phyloP scores from a whole-genome alignment of 2,329 filamentous ascomycete genomes.

The Didymella arachidicola region DNA sequence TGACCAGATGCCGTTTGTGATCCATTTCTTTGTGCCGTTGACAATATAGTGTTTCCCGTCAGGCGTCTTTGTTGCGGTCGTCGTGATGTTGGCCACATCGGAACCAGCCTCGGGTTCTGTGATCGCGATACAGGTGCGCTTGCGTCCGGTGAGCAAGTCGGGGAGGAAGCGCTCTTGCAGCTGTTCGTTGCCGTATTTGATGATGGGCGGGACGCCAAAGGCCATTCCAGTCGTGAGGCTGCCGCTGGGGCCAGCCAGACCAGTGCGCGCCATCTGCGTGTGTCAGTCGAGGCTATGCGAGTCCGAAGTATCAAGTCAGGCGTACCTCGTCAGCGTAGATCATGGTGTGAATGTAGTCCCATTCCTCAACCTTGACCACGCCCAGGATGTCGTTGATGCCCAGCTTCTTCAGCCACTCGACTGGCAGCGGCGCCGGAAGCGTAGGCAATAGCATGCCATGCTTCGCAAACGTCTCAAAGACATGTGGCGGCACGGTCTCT shows the following conservation, averaged over 20 bases:
- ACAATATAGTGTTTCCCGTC: conserved; percentile 74
- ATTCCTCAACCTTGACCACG: conserved; percentile 73
- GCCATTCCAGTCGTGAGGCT: conserved; percentile 76
- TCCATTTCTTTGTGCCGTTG: conserved; percentile 81
- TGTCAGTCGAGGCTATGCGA: conserved; percentile 8
- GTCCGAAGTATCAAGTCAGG: background rate
- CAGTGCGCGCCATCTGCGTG: conserved; percentile 67
- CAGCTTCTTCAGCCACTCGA: conserved; percentile 70
- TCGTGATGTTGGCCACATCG: conserved; percentile 76
- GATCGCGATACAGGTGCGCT: conserved; percentile 77
- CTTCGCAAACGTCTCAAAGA: conserved; percentile 70
- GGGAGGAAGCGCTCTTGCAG: conserved; percentile 75
- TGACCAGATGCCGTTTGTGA: conserved; percentile 67
- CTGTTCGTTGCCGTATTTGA: conserved; percentile 70
- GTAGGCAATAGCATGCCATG: conserved; percentile 75
- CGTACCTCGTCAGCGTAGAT: conserved; percentile 73
- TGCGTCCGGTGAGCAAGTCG: conserved; percentile 70
- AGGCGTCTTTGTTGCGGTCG: conserved; percentile 67
- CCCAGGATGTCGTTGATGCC: conserved; percentile 73
- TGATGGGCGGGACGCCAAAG: conserved; percentile 74
- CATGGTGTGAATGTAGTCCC: conserved; percentile 73
- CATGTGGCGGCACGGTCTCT: conserved; percentile 68
- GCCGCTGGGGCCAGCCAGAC: conserved; percentile 68
- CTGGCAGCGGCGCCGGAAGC: conserved; percentile 72
- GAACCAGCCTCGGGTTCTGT: conserved; percentile 78